Conservation (phyloP, 768 basidiomycete species). For the Serendipita sp. region DNA sequence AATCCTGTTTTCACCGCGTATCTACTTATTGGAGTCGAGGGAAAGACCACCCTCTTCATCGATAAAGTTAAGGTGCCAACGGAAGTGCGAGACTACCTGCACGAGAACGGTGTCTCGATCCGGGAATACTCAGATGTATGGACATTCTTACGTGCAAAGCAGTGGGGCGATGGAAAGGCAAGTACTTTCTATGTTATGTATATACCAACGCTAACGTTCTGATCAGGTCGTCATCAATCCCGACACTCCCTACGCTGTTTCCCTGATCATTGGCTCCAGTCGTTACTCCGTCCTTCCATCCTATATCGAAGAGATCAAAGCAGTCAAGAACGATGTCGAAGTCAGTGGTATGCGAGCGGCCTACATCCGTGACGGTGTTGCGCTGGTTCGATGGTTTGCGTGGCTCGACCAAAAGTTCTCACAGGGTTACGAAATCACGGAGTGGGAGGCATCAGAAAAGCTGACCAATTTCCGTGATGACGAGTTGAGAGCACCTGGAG, state of each 20-base stretch:
- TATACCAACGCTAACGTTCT: slow-evolving; percentile 4
- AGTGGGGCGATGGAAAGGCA: slow-evolving; percentile 60
- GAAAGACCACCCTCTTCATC: slow-evolving; percentile 46
- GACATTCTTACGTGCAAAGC: slow-evolving; percentile 54
- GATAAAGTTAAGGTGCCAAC: slow-evolving; percentile 47
- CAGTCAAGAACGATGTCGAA: slow-evolving; percentile 78
- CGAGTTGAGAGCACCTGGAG: not conserved
- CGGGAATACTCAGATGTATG: slow-evolving; percentile 64
- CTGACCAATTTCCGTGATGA: slow-evolving; percentile 56
- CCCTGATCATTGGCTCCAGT: slow-evolving; percentile 67
- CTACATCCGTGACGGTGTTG: slow-evolving; percentile 78
- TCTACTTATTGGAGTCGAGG: slow-evolving; percentile 48
- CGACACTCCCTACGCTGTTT: slow-evolving; percentile 67
- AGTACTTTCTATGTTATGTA: slow-evolving; percentile 21
- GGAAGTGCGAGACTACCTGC: slow-evolving; percentile 42
- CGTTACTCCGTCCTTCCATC: slow-evolving; percentile 61
- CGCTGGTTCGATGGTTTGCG: slow-evolving; percentile 72
- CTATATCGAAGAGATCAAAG: slow-evolving; percentile 58
- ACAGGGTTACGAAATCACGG: slow-evolving; percentile 68
- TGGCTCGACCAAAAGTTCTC: slow-evolving; percentile 74
- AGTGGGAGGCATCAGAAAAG: slow-evolving; percentile 81
- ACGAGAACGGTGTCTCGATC: slow-evolving; percentile 36
- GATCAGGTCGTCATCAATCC: slow-evolving; percentile 47
- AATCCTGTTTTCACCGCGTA: slow-evolving; percentile 88
- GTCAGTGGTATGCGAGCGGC: slow-evolving; percentile 68